Conservation (phyloP, 352 stramenopile genomes). For the Phytophthora lateralis region DNA sequence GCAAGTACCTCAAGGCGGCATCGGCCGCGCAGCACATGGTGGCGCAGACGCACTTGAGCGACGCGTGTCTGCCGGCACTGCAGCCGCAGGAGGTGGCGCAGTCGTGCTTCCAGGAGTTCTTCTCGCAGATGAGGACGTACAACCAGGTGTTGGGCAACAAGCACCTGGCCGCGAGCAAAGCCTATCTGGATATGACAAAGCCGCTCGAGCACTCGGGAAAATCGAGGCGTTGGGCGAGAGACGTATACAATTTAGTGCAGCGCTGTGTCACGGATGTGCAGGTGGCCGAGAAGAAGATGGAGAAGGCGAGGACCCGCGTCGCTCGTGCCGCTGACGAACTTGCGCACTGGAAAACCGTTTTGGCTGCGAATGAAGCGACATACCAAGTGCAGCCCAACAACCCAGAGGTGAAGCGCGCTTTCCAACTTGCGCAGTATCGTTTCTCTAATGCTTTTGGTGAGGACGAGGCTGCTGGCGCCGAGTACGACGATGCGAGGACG, state of each 20-base stretch:
- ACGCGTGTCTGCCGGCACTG: constrained; percentile 75
- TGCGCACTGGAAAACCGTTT: constrained; percentile 73
- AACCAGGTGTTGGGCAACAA: constrained; percentile 82
- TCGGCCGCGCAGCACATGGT: constrained; percentile 81
- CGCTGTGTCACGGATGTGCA: constrained; percentile 77
- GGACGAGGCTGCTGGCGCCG: constrained; percentile 54
- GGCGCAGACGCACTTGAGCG: constrained; percentile 79
- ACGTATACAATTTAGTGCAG: constrained; percentile 84
- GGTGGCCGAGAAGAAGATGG: constrained; percentile 78
- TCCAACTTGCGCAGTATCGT: constrained; percentile 62
- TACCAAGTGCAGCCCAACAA: constrained; percentile 83
- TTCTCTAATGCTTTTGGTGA: constrained; percentile 73
- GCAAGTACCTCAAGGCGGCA: constrained; percentile 84
- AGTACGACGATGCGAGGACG: constrained; percentile 66
- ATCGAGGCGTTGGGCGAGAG: constrained; percentile 72
- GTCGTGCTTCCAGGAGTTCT: constrained; percentile 81
- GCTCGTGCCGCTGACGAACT: constrained; percentile 72
- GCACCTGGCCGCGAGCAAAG: constrained; percentile 76
- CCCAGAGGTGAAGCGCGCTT: constrained; percentile 71
- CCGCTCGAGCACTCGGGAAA: constrained; percentile 80
- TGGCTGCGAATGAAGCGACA: constrained; percentile 82
- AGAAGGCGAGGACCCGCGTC: constrained; percentile 67
- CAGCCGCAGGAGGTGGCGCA: constrained; percentile 83
- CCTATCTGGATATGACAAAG: constrained; percentile 76
- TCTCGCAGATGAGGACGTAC: constrained; percentile 78